Base-by-base conservation (phyloP, 768 basidiomycete genomes). In the Kwoniella botswanensis region DNA sequence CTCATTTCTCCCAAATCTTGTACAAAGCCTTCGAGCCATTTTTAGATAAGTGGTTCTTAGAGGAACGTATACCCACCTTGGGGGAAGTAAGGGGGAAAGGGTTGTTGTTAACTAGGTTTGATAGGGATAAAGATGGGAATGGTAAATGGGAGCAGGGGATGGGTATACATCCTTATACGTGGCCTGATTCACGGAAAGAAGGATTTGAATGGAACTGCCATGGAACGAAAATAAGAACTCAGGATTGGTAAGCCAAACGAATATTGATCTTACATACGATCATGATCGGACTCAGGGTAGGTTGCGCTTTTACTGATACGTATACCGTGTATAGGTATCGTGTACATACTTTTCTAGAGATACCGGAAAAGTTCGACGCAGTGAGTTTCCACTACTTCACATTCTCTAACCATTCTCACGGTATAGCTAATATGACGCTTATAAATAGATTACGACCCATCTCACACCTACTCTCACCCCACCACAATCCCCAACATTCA, bases 31-130 rank as follows among this genome's bases (percentile, higher is more conserved):
- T 96, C 54, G 44, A 69, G 22, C 71, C 74, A 12, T 67, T 70
- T 52, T 58, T 79, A 12, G 2, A 87, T 21, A 85, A 86, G 84
- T 96, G 93, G 92, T 95, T 88, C 80, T 83, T 96, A 44, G 88
- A 92, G 76, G 91, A 94, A 75, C 86, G 91, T 7, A 86, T 96
- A 65, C 94, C 95, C 2, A 86, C 70, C 1, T 87, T 97, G 0
- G 93, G 92, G 1, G 91, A 95, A 82, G 93, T 91, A 10, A 85
- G 94, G 75, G 94, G 94, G 6, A 93, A 90, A 83, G 89, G 90
- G 10, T 87, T 97, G 42, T 82, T 98, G 86, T 89, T 96, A 78
- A 93, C 92, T 73, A 88, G 94, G 21, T 97, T 97, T 77, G 92
- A 92, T 0, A 88, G 87, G 0, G 86, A 90, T 72, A 88, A 41